Base-by-base conservation (phyloP, 352 stramenopile species). In the Phytopythium montanum region DNA sequence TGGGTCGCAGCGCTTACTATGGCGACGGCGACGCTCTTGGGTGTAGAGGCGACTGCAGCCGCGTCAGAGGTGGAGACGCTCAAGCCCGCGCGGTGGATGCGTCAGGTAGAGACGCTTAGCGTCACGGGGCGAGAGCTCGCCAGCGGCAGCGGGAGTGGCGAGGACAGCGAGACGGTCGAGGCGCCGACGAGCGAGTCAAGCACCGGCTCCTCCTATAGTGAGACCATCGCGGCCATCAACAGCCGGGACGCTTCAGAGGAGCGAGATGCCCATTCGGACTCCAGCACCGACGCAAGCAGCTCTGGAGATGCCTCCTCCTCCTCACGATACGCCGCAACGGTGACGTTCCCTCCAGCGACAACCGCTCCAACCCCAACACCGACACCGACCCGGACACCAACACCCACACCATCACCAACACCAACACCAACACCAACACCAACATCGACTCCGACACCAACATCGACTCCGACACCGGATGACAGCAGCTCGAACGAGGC, bases 171-270 rank as follows among this genome's bases (percentile, higher is more conserved):
- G 13, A 38, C 52, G 36, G 26, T 44, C 18, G 50, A 1, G 33
- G 9, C 23, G 16, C 36, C 52, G 14, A 57, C 52, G 52, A 25
- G 33, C 14, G 33, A 16, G 3, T 49, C 34, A 3, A 36, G 21
- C 52, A 41, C 25, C 33, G 52, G 36, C 2, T 34, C 29, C 3
- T 21, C 23, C 34, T 36, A 12, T 36, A 38, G 25, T 12, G 36
- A 14, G 13, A 57, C 52, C 10, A 57, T 57, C 13, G 29, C 31
- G 52, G 3, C 36, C 34, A 57, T 46, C 52, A 31, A 34, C 14
- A 57, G 36, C 12, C 33, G 38, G 10, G 9, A n/a, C n/a, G n/a
- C n/a, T n/a, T n/a, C 13, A 18, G 49, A 41, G 13, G 28, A 38
- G 14, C 29, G 29, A 25, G 19, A 28, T 16, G 29, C 29, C 28